phyloP scores from a whole-genome alignment of 1,284 basidiomycete genomes.

The Pyrrhoderma lamaoense region DNA sequence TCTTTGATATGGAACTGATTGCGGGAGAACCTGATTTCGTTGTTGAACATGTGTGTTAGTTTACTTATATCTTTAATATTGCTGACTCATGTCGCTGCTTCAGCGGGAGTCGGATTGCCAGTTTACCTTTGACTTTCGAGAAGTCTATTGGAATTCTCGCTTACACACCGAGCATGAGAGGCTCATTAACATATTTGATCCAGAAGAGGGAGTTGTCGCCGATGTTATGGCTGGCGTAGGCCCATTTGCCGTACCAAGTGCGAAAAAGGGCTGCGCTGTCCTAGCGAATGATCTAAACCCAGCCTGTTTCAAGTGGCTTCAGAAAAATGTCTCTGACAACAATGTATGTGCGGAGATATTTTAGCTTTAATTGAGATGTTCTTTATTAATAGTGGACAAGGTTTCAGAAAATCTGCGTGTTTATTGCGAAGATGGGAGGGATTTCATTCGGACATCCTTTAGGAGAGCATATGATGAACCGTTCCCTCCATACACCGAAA shows the following conservation, averaged over 20 bases:
- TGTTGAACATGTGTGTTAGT: constrained; percentile 72
- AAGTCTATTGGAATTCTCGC: constrained; percentile 98
- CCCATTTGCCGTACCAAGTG: constrained; percentile 92
- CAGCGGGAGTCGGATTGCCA: constrained; percentile 77
- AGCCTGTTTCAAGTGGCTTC: constrained; percentile 71
- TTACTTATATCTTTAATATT: constrained; percentile 5
- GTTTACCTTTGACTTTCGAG: constrained; percentile 92
- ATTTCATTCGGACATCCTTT: constrained; percentile 66
- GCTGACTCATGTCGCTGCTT: background rate
- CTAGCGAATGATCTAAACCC: constrained; percentile 96
- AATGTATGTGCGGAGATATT: constrained; percentile 41
- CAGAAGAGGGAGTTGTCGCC: constrained; percentile 68
- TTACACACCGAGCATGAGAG: constrained; percentile 88
- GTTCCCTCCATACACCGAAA: constrained; percentile 48
- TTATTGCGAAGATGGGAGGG: constrained; percentile 76
- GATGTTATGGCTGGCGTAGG: constrained; percentile 98
- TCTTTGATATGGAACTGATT: constrained; percentile 96
- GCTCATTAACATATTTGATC: constrained; percentile 63
- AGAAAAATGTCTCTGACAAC: constrained; percentile 69
- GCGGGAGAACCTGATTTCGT: constrained; percentile 84
- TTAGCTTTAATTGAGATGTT: background rate
- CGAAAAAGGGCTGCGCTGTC: constrained; percentile 82
- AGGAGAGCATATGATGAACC: constrained; percentile 52
- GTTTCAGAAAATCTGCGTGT: constrained; percentile 61
- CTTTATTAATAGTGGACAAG: constrained; percentile 32